Evolutionary conservation across 2,329 filamentous ascomycete species (phyloP), one percentile per base, ranked within the genome.

Genomic region (Neonectria punicea): DNA sequence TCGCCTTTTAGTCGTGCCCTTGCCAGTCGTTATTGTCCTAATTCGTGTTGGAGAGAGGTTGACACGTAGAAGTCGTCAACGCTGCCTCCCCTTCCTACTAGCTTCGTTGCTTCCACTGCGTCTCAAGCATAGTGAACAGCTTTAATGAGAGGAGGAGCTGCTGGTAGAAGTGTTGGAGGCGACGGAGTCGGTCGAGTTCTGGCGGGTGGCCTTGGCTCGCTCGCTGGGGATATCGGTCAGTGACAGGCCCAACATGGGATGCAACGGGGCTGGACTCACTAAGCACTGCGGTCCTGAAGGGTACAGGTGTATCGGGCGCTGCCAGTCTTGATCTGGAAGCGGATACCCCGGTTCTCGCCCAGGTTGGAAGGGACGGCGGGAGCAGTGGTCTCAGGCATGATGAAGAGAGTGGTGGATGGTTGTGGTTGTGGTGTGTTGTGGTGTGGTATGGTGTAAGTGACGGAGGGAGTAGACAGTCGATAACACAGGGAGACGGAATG

Each of bases 311-410:
- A 81, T 51, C 74, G 75, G 53, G 75, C 67, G 70, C 78, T 76
- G 65, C 82, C 82, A 44, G 83, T 77, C 76, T 79, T 80, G 76
- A 85, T 80, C 51, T 81, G 73, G 77, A 85, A 85, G 74, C 79
- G 79, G 78, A 85, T 78, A 63, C 77, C 80, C 64, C 70, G 76
- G 71, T 75, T 78, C 66, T 82, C 77, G 58, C 82, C 78, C 30
- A 80, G 66, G 65, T 46, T 34, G 58, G 70, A 25, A 49, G 78
- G 70, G 32, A 65, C 62, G 28, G 69, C 62, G 25, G 69, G 58
- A 70, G 68, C 62, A 28, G 67, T 49, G 18, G 71, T 46, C 25
- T 68, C 67, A 63, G 71, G 46, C 71, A 74, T 74, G 62, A 34
- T 71, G 66, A 56, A 59, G 43, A 53, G 53, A 28, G 54, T 70